Base-by-base conservation (phyloP, 2,329 filamentous ascomycete genomes). In the Hymenoscyphus occultus region DNA sequence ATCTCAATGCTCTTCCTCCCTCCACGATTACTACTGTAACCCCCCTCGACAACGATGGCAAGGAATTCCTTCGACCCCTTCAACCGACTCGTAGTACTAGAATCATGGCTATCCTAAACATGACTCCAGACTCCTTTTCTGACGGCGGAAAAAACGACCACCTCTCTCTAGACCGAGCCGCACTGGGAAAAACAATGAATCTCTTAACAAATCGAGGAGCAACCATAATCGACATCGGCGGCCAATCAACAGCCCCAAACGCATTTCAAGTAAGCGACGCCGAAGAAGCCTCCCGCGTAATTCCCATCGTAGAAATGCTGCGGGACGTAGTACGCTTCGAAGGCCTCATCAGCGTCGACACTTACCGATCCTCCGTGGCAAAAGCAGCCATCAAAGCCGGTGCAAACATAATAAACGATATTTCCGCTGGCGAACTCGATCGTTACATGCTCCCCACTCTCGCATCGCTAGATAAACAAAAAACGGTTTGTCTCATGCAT, bases 51-150 rank as follows among this genome's bases (percentile, higher is more conserved):
- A 57, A 77, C 5, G 75, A 76, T 5, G 75, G 83, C 45, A 77
- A 82, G 12, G 80, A 86, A 0, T 45, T 45, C 16, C 78, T 95
- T 48, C 84, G 85, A 60, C 82, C 90, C 19, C 78, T 86, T 39
- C 78, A 80, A 39, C 78, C 82, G 6, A 80, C 82, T 13, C 71
- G 75, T 59, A 82, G 80, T 62, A 97, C 94, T 0, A 86, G 87
- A 57, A 79, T 97, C 70, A 99, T 99, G 95, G 91, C 91, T 63
- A 96, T 99, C 69, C 82, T 98, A 57, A 99, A 99, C 77, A 80
- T 96, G 61, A 98, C 95, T 0, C 94, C 94, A 0, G 94, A 99
- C 78, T 98, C 94, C 10, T 99, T 99, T 80, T 98, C 94, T 0
- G 93, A 98, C 74, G 94, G 93, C 62, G 93, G 93, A 9, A 74